Evolutionary conservation across 1,139 yeast species (phyloP), one percentile per base, ranked within the genome.

Genomic region (Meyerozyma athensensis): DNA sequence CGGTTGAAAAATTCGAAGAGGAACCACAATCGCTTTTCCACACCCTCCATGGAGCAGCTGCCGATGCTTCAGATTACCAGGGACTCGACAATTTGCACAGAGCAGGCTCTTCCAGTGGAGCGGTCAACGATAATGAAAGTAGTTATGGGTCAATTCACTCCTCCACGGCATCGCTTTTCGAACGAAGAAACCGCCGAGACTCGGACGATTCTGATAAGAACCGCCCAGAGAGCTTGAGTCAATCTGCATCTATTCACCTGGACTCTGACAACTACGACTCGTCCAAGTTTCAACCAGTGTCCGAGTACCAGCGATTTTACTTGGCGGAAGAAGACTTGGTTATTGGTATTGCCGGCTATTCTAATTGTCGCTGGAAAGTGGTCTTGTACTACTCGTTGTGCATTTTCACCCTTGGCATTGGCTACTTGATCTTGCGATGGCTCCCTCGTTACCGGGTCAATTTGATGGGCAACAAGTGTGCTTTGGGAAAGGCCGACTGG

Each of bases 241-340:
- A 28, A 48, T 43, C 42, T 31, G 30, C 35, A 8, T 42, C 43
- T 4, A 21, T 28, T 9, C 36, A 30, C 6, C 40, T 38, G 39
- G 30, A 30, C 19, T 5, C 26, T 2, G 26, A 20, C 21, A 41
- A 36, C 4, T 39, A 41, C 14, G 17, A 28, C 19, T 43, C 43
- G 7, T 39, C 40, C 6, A 40, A 43, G 7, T 45, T 35, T 26
- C 37, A 42, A 5, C 41, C 52, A 2, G 30, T 20, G 5, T 19
- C 44, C 46, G 68, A 63, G 37, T 72, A 71, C 48, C 98, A 92
- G 60, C 71, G 97, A 38, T 87, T 85, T 56, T 92, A 92, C 58
- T 77, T 94, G 45, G 92, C 96, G 0, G 97, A 94, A 58, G 98
- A 92, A 54, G 99, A 92, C 62, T 66, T 92, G 53, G 92, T 90